Base-by-base conservation (phyloP, 345 rosid species). In the Eucalyptus decipiens region DNA sequence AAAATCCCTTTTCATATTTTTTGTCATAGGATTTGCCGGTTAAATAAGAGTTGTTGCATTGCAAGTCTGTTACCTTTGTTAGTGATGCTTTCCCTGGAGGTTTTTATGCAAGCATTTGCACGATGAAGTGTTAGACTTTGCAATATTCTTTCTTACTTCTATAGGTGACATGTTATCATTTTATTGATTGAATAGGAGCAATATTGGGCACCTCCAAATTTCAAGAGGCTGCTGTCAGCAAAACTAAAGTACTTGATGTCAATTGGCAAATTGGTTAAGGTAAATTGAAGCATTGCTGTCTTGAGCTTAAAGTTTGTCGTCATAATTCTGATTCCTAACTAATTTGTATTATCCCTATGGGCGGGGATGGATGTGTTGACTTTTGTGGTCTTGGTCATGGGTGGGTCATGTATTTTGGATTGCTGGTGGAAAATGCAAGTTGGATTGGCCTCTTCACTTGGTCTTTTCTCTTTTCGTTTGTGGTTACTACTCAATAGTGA, bases 141-240 rank as follows among this genome's bases (percentile, higher is more conserved):
- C 49, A 60, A 24, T 13, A 48, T 40, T 87, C 51, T 51, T 87
- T 8, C 51, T n/a, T 13, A 65, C 37, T 26, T 62, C 37, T 65
- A 32, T 65, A 28, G 69, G 48, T 87, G 40, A 62, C 21, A 47
- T 17, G 62, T 88, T 28, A 12, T 88, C 65, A 32, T 9, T 26
- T 72, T 88, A 18, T 81, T 89, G 45, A 76, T 87, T 51, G 80
- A 92, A 87, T 86, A 98, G 99, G 99, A 97, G 89, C 97, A 97
- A 93, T 98, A 96, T 93, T 94, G 97, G 95, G 96, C 99, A 90
- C 99, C 99, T 85, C 94, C 92, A 58, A 98, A 98, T 92, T 97
- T 98, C 88, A 97, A 95, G 93, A 95, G 97, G 94, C 87, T 94
- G 88, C 93, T 98, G 91, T 97, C 99, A 17, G 94, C 95, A 88